A percentile compares a stretch with the other conserved stretches of the same genome.
Evolutionary conservation across 2,329 filamentous ascomycete genomes (phyloP).

Genomic region (Fusarium sp.): DNA sequence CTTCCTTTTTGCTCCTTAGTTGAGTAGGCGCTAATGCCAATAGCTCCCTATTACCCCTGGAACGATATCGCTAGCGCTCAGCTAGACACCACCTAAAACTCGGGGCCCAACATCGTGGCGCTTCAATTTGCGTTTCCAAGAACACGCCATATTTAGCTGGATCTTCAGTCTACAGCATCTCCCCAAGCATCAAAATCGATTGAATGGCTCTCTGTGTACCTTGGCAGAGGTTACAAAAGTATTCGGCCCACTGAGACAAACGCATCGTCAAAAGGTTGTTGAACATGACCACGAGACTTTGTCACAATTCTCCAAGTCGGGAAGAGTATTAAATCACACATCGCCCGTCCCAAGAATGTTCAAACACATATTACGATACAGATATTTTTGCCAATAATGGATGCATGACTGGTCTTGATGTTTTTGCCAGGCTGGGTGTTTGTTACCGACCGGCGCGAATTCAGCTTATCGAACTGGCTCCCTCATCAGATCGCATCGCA

Average conservation of each 20-base stretch:
- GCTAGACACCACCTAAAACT: neutral
- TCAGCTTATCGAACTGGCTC: neutral
- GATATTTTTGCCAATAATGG: neutral
- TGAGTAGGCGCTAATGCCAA: neutral
- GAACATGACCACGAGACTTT: neutral
- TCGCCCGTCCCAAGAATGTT: neutral
- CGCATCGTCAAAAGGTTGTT: neutral
- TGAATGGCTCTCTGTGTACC: neutral
- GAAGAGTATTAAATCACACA: neutral
- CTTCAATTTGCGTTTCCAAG: neutral
- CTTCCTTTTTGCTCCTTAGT: neutral
- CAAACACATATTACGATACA: neutral
- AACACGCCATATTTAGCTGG: neutral
- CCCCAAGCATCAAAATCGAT: neutral
- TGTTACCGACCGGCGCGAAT: neutral
- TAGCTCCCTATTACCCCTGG: neutral
- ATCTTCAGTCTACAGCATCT: neutral
- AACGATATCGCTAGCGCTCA: neutral
- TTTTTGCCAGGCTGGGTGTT: neutral
- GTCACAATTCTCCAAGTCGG: neutral
- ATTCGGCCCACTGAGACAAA: neutral
- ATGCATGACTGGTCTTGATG: neutral
- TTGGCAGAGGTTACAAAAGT: neutral
- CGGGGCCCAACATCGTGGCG: neutral
- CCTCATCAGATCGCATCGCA: neutral